phyloP scores from a whole-genome alignment of 192 early-diverging fungal genomes.

The Coemansia brasiliensis region DNA sequence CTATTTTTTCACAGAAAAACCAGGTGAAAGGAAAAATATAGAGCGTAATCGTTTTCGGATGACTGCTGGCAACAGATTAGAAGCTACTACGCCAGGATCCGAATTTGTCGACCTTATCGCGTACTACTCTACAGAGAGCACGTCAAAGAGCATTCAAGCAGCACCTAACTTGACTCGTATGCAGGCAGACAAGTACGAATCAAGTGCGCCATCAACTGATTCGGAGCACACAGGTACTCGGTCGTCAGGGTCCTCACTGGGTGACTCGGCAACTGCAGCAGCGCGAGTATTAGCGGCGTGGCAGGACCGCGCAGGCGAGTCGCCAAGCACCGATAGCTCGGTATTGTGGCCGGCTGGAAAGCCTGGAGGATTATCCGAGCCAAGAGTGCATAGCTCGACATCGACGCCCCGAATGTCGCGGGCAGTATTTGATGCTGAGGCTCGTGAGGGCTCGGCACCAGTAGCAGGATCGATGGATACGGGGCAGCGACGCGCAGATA shows the following conservation, averaged over 20 bases:
- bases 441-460: slow-evolving; percentile 37
- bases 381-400: slow-evolving; percentile 23
- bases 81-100: slow-evolving; percentile 16
- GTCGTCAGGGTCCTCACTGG: slow-evolving; percentile 39
- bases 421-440: slow-evolving; percentile 11
- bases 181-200: slow-evolving; percentile 33
- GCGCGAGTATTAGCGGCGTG: slow-evolving; percentile 52
- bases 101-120: slow-evolving; percentile 40
- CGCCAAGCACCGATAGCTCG: slow-evolving; percentile 8
- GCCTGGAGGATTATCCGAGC: slow-evolving; percentile 8
- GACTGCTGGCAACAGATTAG: slow-evolving; percentile 28
- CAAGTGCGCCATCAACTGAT: slow-evolving; percentile 42
- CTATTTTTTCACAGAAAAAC: neutral
- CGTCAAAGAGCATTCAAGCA: slow-evolving; percentile 13
- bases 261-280: slow-evolving; percentile 48
- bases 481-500: slow-evolving; percentile 31
- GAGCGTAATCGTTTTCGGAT: slow-evolving; percentile 20
- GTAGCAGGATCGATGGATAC: slow-evolving; percentile 18
- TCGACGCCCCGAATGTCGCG: slow-evolving; percentile 30
- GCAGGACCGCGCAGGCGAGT: slow-evolving; percentile 44
- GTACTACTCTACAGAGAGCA: slow-evolving; percentile 30
- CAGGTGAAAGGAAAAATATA: too few relatives aligned
- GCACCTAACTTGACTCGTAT: slow-evolving; percentile 16
- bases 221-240: slow-evolving; percentile 35
- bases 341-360: slow-evolving; percentile 10